Evolutionary conservation across 2,329 filamentous ascomycete species (phyloP).

Genomic region (Fusarium sp.): DNA sequence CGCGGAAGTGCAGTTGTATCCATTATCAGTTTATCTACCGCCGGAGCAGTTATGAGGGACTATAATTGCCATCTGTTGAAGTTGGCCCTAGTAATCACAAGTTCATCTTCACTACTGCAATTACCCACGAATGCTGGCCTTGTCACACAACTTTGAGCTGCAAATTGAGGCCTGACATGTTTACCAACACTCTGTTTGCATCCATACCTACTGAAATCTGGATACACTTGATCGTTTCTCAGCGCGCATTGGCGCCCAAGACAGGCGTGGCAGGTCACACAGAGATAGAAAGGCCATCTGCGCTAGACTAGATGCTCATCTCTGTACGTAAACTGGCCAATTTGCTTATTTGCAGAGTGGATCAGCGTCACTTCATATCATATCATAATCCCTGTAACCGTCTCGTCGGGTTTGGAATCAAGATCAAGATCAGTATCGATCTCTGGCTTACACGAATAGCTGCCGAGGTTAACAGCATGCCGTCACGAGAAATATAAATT

Average conservation of each 20-base stretch:
- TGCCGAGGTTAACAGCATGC: not conserved
- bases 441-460: not conserved
- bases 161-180: not conserved
- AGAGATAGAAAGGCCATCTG: not conserved
- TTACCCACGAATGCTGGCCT: not conserved
- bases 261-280: not conserved
- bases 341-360: conserved; percentile 4
- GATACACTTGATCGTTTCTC: not conserved
- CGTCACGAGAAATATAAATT: not conserved
- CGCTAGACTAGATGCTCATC: conserved; percentile 5
- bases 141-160: not conserved
- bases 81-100: not conserved
- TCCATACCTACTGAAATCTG: not conserved
- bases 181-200: not conserved
- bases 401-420: not conserved
- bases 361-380: not conserved
- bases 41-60: not conserved
- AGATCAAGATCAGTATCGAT: not conserved
- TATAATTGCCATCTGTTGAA: not conserved
- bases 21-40: conserved; percentile 2
- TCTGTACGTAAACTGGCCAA: conserved; percentile 17
- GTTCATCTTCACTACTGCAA: not conserved
- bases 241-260: conserved; percentile 1
- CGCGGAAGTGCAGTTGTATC: conserved; percentile 9
- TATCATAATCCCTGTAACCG: conserved; percentile 4